A percentile compares a stretch with the other conserved stretches of the same genome.
These are phyloP conservation scores for Rhizophora mangle DNA, from an alignment of 345 rosid species.

Conservation along the genomic window DNA sequence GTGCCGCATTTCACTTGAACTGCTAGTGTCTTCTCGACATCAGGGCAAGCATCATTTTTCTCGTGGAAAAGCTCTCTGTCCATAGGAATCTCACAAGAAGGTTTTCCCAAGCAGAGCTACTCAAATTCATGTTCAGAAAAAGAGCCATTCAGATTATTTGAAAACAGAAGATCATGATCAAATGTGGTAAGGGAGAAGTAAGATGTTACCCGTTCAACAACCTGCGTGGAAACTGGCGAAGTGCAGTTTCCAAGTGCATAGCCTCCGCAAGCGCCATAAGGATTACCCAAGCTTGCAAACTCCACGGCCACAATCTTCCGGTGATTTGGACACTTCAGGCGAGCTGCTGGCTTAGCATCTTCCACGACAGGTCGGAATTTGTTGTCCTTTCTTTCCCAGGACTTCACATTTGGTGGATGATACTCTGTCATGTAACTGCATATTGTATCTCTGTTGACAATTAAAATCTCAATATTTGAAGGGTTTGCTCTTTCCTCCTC, in stretches of 20 bases:
- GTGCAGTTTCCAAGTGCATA: conserved; percentile 52
- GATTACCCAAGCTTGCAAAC: conserved; percentile 81
- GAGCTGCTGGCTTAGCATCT: conserved; percentile 44
- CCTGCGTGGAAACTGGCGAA: conserved; percentile 45
- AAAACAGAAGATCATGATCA: not conserved
- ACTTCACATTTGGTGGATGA: conserved; percentile 57
- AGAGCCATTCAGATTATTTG: not conserved
- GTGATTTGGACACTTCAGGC: conserved; percentile 45
- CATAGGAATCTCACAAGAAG: conserved; percentile 45
- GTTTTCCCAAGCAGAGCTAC: conserved; percentile 62
- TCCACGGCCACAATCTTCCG: conserved; percentile 55
- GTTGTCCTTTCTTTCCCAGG: conserved; percentile 46
- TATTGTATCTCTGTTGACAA: conserved; percentile 64
- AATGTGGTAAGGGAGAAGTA: not conserved
- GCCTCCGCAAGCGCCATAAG: conserved; percentile 65
- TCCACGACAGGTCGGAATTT: conserved; percentile 33
- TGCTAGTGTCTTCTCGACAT: conserved; percentile 44
- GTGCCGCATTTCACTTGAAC: conserved; percentile 61
- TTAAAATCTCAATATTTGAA: conserved; percentile 46
- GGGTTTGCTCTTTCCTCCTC: conserved; percentile 63
- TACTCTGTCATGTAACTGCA: conserved; percentile 56
- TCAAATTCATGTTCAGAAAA: not conserved
- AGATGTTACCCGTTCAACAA: conserved; percentile 52
- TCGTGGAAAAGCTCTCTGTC: conserved; percentile 36
- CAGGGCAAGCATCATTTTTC: conserved; percentile 39